Conservation (phyloP, 768 basidiomycete genomes). For the Phanerodontia chrysosporium region DNA sequence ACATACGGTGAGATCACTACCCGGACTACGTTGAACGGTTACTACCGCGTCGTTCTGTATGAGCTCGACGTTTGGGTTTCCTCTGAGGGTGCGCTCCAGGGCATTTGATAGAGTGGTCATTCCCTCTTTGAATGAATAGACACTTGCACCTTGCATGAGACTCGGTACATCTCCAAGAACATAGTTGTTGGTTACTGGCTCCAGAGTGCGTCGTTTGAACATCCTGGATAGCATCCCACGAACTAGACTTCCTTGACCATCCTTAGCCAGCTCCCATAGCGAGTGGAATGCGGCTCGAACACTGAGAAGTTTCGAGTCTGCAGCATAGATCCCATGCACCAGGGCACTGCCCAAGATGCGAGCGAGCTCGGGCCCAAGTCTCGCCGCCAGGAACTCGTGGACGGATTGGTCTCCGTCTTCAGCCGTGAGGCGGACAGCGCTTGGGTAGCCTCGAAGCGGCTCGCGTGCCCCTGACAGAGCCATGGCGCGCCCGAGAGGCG, state of each 20-base stretch:
- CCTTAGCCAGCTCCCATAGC: conserved; percentile 65
- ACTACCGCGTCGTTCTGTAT: conserved; percentile 37
- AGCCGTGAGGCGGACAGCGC: not conserved
- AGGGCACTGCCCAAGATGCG: conserved; percentile 70
- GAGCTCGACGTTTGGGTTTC: conserved; percentile 56
- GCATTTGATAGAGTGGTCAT: conserved; percentile 61
- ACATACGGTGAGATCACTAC: conserved; percentile 25
- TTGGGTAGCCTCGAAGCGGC: conserved; percentile 34
- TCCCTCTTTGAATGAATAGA: conserved; percentile 81
- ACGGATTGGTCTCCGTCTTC: conserved; percentile 81
- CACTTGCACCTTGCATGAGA: conserved; percentile 55
- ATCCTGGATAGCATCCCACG: conserved; percentile 36
- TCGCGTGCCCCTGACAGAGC: conserved; percentile 57
- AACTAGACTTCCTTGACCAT: conserved; percentile 67
- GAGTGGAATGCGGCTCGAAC: conserved; percentile 73
- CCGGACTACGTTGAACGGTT: conserved; percentile 26
- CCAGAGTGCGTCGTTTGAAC: conserved; percentile 6
- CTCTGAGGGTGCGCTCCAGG: conserved; percentile 44
- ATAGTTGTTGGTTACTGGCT: conserved; percentile 28
- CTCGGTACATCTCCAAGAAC: conserved; percentile 45
- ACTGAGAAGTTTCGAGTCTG: conserved; percentile 73
- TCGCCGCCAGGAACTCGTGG: conserved; percentile 67
- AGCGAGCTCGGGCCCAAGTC: conserved; percentile 73
- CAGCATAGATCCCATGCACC: conserved; percentile 91
- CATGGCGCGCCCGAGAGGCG: conserved; percentile 40